These are phyloP conservation scores for Cystoisospora suis DNA, from an alignment of 169 alveolate genomes.

Conservation along the genomic window DNA sequence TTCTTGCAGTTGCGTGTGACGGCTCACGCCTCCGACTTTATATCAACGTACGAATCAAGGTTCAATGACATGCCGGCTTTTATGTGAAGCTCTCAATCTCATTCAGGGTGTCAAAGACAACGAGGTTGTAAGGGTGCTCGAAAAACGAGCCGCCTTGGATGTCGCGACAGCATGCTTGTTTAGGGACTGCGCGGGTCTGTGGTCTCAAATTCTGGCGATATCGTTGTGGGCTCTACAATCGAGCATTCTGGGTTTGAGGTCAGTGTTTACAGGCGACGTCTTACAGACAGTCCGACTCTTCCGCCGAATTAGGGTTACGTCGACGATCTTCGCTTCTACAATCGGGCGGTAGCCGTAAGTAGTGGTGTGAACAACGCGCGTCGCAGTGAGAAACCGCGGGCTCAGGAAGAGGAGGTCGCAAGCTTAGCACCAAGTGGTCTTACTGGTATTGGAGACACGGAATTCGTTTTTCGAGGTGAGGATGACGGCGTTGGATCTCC, in stretches of 20 bases:
- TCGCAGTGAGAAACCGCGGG: background rate
- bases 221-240: slow-evolving; percentile 55
- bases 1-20: slow-evolving; percentile 27
- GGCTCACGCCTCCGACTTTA: slow-evolving; percentile 35
- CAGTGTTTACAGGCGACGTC: no score
- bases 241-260: slow-evolving; percentile 66
- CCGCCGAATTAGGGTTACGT: slow-evolving; percentile 46
- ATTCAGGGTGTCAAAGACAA: slow-evolving; percentile 61
- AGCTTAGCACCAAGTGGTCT: slow-evolving; percentile 55
- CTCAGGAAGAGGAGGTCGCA: slow-evolving; percentile 56
- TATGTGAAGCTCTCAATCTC: no score
- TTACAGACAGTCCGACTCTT: no score
- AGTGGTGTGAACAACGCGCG: background rate
- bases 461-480: slow-evolving; percentile 57
- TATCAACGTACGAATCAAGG: slow-evolving; percentile 43
- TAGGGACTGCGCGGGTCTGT: slow-evolving; percentile 64
- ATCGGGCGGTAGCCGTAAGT: slow-evolving; percentile 56
- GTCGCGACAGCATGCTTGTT: background rate
- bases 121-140: slow-evolving; percentile 31
- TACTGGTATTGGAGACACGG: slow-evolving; percentile 61
- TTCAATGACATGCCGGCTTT: no score
- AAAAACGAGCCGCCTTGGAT: no score
- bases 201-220: slow-evolving; percentile 49
- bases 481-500: no score
- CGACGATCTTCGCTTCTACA: slow-evolving; percentile 61